phyloP scores from a whole-genome alignment of 2,329 filamentous ascomycete species.

The Tolypocladium sp. region DNA sequence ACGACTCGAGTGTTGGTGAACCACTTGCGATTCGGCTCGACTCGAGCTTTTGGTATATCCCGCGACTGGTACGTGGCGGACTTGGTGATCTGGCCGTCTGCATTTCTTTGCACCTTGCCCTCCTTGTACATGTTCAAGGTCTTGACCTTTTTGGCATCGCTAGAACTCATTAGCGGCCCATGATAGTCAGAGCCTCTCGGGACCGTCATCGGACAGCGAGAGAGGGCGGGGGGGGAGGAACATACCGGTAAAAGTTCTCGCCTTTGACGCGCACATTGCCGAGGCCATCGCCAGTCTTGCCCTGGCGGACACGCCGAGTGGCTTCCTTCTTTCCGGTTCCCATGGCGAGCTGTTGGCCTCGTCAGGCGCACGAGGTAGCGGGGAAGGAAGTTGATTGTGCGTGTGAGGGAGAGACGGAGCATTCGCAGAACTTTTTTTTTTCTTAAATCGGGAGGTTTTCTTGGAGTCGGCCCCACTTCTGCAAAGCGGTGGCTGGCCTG shows the following conservation, averaged over 20 bases:
- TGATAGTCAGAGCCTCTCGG: background rate
- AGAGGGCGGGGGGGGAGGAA: background rate
- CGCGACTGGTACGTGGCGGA: slow-evolving; percentile 76
- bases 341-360: slow-evolving; percentile 42
- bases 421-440: background rate
- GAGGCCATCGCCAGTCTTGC: slow-evolving; percentile 78
- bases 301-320: slow-evolving; percentile 72
- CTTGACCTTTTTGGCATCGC: slow-evolving; percentile 78
- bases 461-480: background rate
- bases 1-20: slow-evolving; percentile 90
- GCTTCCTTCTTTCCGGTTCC: slow-evolving; percentile 89
- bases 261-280: slow-evolving; percentile 88
- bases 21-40: slow-evolving; percentile 97
- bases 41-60: slow-evolving; percentile 72
- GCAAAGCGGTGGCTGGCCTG: background rate
- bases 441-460: background rate
- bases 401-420: background rate
- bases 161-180: slow-evolving; percentile 13
- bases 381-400: background rate
- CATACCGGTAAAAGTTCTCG: slow-evolving; percentile 92
- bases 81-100: slow-evolving; percentile 73
- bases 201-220: background rate
- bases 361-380: background rate
- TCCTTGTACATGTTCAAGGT: slow-evolving; percentile 85
- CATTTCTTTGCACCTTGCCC: slow-evolving; percentile 73